Conservation (phyloP, 2,329 filamentous ascomycete species). For the Fusarium fracticaudum region DNA sequence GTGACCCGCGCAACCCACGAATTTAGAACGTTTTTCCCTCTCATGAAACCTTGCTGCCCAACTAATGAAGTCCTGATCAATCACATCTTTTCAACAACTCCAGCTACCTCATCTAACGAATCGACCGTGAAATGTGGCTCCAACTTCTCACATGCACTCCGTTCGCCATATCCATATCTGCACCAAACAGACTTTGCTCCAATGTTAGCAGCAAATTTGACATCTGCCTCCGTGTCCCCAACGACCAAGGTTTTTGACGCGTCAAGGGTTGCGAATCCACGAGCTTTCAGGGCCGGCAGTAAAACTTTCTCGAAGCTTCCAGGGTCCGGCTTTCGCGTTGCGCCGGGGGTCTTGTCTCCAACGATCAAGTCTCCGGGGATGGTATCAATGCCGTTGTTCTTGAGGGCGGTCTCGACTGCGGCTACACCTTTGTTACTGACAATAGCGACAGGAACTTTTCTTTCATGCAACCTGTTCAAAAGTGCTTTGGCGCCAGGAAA, state of each 20-base stretch:
- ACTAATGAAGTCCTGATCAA: background rate
- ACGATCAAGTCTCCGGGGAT: background rate
- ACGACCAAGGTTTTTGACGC: background rate
- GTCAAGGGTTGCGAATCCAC: background rate
- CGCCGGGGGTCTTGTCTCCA: conserved; percentile 6
- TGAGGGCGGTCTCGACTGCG: background rate
- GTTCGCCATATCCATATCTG: conserved; percentile 16
- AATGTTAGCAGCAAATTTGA: background rate
- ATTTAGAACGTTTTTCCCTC: too few relatives aligned
- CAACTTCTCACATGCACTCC: background rate
- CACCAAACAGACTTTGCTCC: conserved; percentile 16
- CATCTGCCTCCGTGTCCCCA: conserved; percentile 3
- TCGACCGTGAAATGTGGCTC: background rate
- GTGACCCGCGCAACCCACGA: too few relatives aligned
- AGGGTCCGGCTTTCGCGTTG: background rate
- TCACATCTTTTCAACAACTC: background rate
- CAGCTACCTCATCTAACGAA: background rate
- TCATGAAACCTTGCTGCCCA: too few relatives aligned
- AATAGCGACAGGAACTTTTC: accelerated
- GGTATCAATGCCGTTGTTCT: background rate
- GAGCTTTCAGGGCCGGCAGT: background rate
- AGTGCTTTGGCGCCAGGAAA: background rate
- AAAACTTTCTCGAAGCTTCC: background rate
- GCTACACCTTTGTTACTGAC: conserved; percentile 7
- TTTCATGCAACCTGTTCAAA: accelerated